Percentiles rank a stretch among this genome's conserved stretches.
Evolutionary conservation across 192 early-diverging fungal genomes (phyloP).

Genomic region (Coemansia sp.): DNA sequence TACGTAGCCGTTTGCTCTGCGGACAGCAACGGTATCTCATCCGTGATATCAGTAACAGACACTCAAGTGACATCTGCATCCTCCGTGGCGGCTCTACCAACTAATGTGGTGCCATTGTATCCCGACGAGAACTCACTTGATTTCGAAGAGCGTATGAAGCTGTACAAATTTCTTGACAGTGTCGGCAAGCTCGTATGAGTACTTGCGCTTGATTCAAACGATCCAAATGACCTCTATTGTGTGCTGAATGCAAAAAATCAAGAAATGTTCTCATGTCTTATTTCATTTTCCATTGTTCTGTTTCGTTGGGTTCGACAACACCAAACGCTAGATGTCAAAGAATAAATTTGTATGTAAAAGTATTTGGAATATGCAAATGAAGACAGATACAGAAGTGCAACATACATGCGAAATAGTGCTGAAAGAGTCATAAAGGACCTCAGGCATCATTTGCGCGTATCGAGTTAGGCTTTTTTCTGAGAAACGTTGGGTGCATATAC

Average conservation of each 20-base stretch:
- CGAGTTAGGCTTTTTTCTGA: conserved; percentile 8
- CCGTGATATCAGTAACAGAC: no score
- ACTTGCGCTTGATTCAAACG: background rate
- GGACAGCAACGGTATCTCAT: no score
- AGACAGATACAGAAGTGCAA: background rate
- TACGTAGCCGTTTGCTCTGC: no score
- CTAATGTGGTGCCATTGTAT: background rate
- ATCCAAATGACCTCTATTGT: background rate
- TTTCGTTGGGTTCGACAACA: no score
- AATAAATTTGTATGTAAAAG: no score
- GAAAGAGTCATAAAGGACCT: background rate
- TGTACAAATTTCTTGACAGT: conserved; percentile 5
- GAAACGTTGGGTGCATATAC: conserved; percentile 45
- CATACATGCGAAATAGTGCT: background rate
- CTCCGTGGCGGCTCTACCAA: background rate
- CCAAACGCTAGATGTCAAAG: no score
- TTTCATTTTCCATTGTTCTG: background rate
- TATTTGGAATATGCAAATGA: background rate
- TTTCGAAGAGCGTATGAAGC: conserved; percentile 10
- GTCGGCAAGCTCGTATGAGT: conserved; percentile 3
- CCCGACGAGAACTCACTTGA: conserved; percentile 9
- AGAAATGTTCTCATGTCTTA: background rate
- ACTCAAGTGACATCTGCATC: background rate
- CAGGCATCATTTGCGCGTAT: no score
- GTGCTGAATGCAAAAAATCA: background rate